Evolutionary conservation across 1,139 yeast species (phyloP).

Genomic region (Blastobotrys petasosporus): DNA sequence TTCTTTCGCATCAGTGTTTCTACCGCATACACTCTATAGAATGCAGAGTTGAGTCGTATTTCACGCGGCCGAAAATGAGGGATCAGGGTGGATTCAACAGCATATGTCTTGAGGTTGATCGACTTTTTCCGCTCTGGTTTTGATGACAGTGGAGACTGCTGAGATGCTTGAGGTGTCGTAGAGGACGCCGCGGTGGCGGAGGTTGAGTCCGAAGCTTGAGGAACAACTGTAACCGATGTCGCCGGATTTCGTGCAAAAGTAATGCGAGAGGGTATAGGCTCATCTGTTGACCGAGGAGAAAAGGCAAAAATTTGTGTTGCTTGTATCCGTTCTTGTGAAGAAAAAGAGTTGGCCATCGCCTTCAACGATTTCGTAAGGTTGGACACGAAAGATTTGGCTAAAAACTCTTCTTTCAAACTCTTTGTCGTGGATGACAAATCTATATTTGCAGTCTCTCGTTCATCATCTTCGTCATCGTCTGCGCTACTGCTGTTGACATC

Average conservation of each 20-base stretch:
- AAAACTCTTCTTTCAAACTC: neutral
- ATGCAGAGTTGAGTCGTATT: constrained; percentile 34
- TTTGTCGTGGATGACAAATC: constrained; percentile 8
- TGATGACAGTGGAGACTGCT: neutral
- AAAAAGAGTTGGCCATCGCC: constrained; percentile 28
- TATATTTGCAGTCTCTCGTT: constrained; percentile 6
- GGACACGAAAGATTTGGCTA: constrained; percentile 20
- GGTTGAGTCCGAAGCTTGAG: neutral
- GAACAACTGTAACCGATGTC: neutral
- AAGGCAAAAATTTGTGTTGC: constrained; percentile 24
- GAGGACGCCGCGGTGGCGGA: constrained; percentile 2
- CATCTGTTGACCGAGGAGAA: constrained; percentile 30
- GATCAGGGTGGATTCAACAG: constrained; percentile 28
- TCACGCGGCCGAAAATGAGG: constrained; percentile 31
- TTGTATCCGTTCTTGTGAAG: constrained; percentile 24
- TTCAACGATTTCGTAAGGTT: constrained; percentile 26
- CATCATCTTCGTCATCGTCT: constrained; percentile 8
- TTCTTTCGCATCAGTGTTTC: constrained; percentile 32
- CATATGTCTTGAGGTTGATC: constrained; percentile 30
- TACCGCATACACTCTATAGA: constrained; percentile 34
- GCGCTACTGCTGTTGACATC: constrained; percentile 1
- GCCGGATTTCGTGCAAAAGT: constrained; percentile 4
- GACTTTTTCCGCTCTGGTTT: constrained; percentile 10
- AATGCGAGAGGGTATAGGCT: constrained; percentile 24
- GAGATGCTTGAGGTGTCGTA: constrained; percentile 5